Conservation (phyloP, 2,329 filamentous ascomycete genomes). For the Endocalyx cinctus region DNA sequence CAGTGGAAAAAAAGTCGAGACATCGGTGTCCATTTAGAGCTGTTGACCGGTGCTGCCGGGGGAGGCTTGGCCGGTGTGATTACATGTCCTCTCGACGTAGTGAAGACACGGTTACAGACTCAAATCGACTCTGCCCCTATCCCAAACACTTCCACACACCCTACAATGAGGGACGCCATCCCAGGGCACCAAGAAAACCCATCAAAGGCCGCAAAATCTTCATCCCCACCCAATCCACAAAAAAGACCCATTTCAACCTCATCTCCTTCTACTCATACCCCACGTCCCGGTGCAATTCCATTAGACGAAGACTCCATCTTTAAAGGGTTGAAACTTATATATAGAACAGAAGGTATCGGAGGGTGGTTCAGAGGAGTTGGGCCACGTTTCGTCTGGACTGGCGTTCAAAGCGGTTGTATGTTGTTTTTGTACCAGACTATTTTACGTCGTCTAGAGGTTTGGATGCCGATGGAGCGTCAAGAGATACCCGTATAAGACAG, state of each 20-base stretch:
- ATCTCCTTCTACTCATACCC: conserved; percentile 78
- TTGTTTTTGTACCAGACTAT: conserved; percentile 90
- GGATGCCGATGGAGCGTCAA: conserved; percentile 32
- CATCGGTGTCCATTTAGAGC: conserved; percentile 80
- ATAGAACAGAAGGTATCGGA: conserved; percentile 78
- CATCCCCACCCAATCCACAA: conserved; percentile 40
- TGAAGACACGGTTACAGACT: conserved; percentile 94
- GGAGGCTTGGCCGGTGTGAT: conserved; percentile 91
- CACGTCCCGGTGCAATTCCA: conserved; percentile 70
- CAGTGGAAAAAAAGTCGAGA: conserved; percentile 74
- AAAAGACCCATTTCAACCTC: conserved; percentile 82
- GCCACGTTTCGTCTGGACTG: conserved; percentile 91
- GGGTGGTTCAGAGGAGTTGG: conserved; percentile 96
- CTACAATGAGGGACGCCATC: conserved; percentile 17
- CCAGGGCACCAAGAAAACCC: conserved; percentile 16
- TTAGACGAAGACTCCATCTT: conserved; percentile 88
- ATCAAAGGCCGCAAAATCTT: conserved; percentile 20
- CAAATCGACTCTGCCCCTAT: conserved; percentile 56
- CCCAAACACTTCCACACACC: conserved; percentile 20
- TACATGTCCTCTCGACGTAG: conserved; percentile 93
- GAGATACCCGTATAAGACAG: conserved; percentile 21
- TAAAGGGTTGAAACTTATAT: conserved; percentile 80
- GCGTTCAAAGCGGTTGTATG: conserved; percentile 95
- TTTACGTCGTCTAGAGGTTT: conserved; percentile 66
- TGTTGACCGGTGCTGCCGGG: conserved; percentile 82